Base-by-base conservation (phyloP, 202 grass and related monocot genomes). In the Schoenoplectus tabernaemontani region DNA sequence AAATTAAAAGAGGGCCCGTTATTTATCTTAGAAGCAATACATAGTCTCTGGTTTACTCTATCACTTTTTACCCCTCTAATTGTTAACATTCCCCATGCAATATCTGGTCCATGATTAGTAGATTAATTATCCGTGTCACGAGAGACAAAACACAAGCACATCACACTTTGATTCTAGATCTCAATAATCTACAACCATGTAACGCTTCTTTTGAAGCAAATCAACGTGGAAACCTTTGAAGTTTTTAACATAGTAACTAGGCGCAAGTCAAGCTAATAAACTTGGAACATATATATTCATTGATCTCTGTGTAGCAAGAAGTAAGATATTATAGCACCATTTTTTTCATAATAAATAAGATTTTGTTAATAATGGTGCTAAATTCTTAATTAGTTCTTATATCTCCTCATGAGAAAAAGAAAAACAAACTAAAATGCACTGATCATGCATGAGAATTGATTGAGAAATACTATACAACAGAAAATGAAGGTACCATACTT, bases 11-110 rank as follows among this genome's bases (percentile, higher is more conserved):
- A 64, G n/a, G n/a, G n/a, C n/a, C 82, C 82, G 67, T 82, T 88
- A 86, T 84, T 91, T 85, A 77, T 84, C 26, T 83, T 51, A 88
- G 56, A 88, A 81, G 80, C 79, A 74, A 77, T 79, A 75, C 17
- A 69, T 64, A 69, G 54, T 84, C 46, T 36, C 57, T 84, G 15
- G 26, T 34, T 77, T 38, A 59, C 43, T 54, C 70, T 53, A 47
- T 74, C 26, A 53, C 46, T 34, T 53, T 30, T 54, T n/a, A 74
- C 15, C 46, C 16, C 26, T 74, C 11, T 51, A 73, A 33, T 50
- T 17, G 57, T 69, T 69, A 43, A 69, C 38, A 68, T 23, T 73
- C 44, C 69, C 44, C 69, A 72, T 17, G 23, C 68, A 72, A 30
- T 16, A 16, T 72, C 37, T 41, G n/a, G 8, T 42, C 37, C 64